Evolutionary conservation across 805 yeast species (phyloP), one percentile per base, ranked within the genome.

Genomic region (Babjeviella inositovora): DNA sequence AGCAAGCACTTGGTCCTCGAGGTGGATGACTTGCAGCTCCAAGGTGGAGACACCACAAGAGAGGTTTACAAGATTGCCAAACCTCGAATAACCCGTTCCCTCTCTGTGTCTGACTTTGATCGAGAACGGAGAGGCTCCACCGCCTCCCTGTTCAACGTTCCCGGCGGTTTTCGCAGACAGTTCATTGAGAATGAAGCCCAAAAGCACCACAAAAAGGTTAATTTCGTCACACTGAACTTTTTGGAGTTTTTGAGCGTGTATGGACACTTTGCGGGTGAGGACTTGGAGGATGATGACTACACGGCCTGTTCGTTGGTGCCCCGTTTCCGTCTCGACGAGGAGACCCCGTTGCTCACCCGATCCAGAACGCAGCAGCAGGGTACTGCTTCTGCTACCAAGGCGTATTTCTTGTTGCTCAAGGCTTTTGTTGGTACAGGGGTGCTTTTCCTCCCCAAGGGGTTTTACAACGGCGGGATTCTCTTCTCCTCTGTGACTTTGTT

Each of bases 181-280:
- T 77, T 61, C 34, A 47, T 77, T 14, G 43, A 62, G 3, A 52
- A 53, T 18, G 51, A 53, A 25, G 41, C 45, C 17, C 41, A 45
- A 21, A 29, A 25, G 25, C 28, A 31, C 19, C 4, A 17, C n/a
- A 27, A 13, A 22, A 18, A 13, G 28, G 27, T 19, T 28, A 33
- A 9, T 21, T 29, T 2, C 19, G 28, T 8, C 37, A 33, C 13
- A 30, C 37, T 7, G 29, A 79, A 77, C 43, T 79, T 79, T 32
- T 54, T 77, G 34, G 90, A 79, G 42, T 79, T 79, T 38, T 50
- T 79, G 21, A 70, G 77, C 31, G 58, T 79, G 6, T 79, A 79
- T 44, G 92, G 92, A 5, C 87, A 79, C 50, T 79, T 79, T 47
- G 90, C 90, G 3, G 92, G 92, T 40, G 90, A 77, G 45, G 67